Base-by-base conservation (phyloP, 148 eudicot genomes). In the Vaccinium myrtillus region DNA sequence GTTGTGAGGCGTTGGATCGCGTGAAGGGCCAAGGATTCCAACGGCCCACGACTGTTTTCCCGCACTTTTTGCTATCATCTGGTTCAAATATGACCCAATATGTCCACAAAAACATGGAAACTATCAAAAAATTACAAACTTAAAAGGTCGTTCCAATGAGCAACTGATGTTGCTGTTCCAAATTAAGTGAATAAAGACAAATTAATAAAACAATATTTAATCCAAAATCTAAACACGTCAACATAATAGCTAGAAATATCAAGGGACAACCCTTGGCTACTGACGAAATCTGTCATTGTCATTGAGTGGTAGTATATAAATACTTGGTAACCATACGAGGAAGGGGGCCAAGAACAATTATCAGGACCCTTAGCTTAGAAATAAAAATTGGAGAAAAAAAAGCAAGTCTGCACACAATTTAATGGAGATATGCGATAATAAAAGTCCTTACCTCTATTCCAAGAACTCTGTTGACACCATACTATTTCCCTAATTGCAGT, bases 401-500 rank as follows among this genome's bases (percentile, higher is more conserved):
- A 51, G 46, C 15, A 67, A 82, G 27, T 73, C 32, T 49, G 2
- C 15, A 36, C 3, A 56, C 25, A 75, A n/a, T 23, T 1, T 4
- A 82, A 18, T 10, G 9, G 50, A 75, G 12, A 5, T 14, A 21
- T 8, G n/a, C 2, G 30, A 46, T 75, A 65, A 23, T 11, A 23
- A 5, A 56, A 61, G 79, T 51, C 39, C 90, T 91, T 81, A 89
- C 93, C 70, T 89, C 90, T 53, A 91, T 91, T 69, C 93, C 93
- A 81, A 91, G 86, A 75, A 91, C 86, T 25, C 84, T 86, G 6
- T 83, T 87, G 39, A 89, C 90, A 4, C 93, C 91, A 85, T 91
- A 91, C 91, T 61, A 91, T 32, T 86, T 91, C 93, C 82, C 93
- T 79, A 36, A 89, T 90, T 2, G 89, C 93, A 14, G 93, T 89